Base-by-base conservation (phyloP, 179 eudicot species). In the Heliamphora ciliata region DNA sequence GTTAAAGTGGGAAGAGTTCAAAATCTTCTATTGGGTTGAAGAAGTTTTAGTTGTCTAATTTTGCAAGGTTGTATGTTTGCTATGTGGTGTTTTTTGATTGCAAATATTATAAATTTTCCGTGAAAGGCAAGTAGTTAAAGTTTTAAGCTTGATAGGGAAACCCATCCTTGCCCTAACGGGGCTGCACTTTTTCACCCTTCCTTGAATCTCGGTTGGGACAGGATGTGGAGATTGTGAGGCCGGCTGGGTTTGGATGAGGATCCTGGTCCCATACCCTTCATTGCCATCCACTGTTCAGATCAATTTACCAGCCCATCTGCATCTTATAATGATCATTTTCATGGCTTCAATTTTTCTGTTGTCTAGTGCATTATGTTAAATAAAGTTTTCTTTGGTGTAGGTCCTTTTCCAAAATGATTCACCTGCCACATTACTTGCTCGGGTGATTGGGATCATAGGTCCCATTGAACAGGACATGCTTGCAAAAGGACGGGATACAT, bases 361-460 rank as follows among this genome's bases (percentile, higher is more conserved):
- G 58, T 48, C 21, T 50, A 52, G n/a, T 8, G 59, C 31, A 47
- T 63, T 47, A 50, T 65, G 54, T 63, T 54, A 63, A 54, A 51
- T 73, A 24, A 73, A 72, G 55, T 74, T 70, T 76, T 13, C 77
- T 67, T 60, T 82, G 59, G 46, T 79, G 77, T 81, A 97, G 99
- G 99, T 97, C 59, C 97, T 97, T 80, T 97, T 97, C 89, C 99
- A 94, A 89, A 97, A 97, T 73, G 99, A 97, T 90, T 93, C 99
- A 52, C 94, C 98, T 51, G 99, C 98, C 59, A 97, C 98, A 52
- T 90, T 97, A 84, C 93, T 97, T 86, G 93, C 98, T 79, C 93
- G 99, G 76, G 97, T 97, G 55, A 90, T 97, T 82, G 98, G 98
- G 74, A 94, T 97, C 71, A 89, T 97, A 50, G 90, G 98, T 79